phyloP scores from a whole-genome alignment of 306 rosid species.

The Dryas drummondii region DNA sequence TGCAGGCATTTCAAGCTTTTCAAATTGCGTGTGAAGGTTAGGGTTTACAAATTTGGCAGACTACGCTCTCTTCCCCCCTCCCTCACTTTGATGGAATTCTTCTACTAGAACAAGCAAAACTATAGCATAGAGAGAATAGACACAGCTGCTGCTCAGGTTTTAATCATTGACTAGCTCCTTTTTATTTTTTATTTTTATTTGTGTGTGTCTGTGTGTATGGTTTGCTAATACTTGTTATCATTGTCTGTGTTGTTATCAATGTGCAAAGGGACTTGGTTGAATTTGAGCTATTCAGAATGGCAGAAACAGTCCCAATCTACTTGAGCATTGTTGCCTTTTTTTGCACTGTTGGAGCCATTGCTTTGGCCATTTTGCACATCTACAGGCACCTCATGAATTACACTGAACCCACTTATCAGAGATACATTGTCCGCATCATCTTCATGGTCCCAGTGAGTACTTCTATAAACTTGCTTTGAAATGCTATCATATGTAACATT shows the following conservation, averaged over 20 bases:
- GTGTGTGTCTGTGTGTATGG: background rate
- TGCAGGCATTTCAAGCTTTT: constrained; percentile 6
- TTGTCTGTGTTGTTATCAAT: background rate
- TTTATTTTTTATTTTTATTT: background rate
- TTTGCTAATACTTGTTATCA: background rate
- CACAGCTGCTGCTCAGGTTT: constrained; percentile 25
- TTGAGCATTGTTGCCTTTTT: constrained; percentile 61
- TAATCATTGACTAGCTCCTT: background rate
- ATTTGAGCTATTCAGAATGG: constrained; percentile 42
- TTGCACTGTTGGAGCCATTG: constrained; percentile 83
- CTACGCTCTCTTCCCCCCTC: background rate
- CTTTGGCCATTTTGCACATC: constrained; percentile 71
- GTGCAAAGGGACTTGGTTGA: background rate
- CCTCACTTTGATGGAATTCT: constrained; percentile 1
- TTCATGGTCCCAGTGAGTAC: constrained; percentile 92
- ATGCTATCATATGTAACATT: background rate
- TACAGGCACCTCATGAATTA: constrained; percentile 87
- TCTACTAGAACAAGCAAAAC: background rate
- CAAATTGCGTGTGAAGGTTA: background rate
- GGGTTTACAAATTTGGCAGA: constrained; percentile 2
- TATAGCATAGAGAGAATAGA: background rate
- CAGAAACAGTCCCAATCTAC: constrained; percentile 58
- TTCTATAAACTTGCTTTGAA: background rate
- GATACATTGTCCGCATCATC: constrained; percentile 84
- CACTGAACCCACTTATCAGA: constrained; percentile 95